Conservation (phyloP, 805 yeast genomes). For the Pachysolen tannophilus region DNA sequence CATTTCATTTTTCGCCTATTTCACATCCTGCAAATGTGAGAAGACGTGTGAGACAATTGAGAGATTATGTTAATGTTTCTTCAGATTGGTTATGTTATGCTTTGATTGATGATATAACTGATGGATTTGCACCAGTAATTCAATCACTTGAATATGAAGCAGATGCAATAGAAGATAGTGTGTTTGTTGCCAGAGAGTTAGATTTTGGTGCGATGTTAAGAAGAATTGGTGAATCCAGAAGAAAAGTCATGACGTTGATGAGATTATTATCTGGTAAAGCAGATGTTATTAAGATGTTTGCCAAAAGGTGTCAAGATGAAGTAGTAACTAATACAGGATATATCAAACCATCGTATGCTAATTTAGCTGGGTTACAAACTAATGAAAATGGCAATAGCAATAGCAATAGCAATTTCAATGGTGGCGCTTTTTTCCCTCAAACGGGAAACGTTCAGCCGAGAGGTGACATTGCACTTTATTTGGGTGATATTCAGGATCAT, state of each 20-base stretch:
- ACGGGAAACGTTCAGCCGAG: slow-evolving; percentile 51
- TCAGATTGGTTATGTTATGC: slow-evolving; percentile 84
- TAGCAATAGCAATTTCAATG: too few relatives aligned
- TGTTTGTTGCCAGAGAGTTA: slow-evolving; percentile 66
- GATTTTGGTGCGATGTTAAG: slow-evolving; percentile 74
- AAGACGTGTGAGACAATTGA: slow-evolving; percentile 71
- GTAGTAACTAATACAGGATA: slow-evolving; percentile 15
- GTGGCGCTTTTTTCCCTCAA: too few relatives aligned
- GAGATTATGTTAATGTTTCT: slow-evolving; percentile 70
- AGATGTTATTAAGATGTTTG: slow-evolving; percentile 93
- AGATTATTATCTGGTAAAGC: slow-evolving; percentile 88
- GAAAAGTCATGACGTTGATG: slow-evolving; percentile 89
- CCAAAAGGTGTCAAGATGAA: slow-evolving; percentile 86
- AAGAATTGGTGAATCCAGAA: slow-evolving; percentile 81
- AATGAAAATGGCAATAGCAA: slow-evolving; percentile 6
- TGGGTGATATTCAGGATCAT: slow-evolving; percentile 97
- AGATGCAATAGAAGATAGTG: slow-evolving; percentile 78
- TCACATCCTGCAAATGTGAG: slow-evolving; percentile 69
- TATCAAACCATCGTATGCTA: slow-evolving; percentile 6
- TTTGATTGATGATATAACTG: slow-evolving; percentile 75
- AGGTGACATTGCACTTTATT: slow-evolving; percentile 83
- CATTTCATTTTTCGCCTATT: slow-evolving; percentile 65
- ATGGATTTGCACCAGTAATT: slow-evolving; percentile 77
- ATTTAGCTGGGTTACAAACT: slow-evolving; percentile 6
- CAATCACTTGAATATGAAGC: slow-evolving; percentile 75